Conservation (phyloP, 2,329 filamentous ascomycete species). For the Teratosphaeria viscida region DNA sequence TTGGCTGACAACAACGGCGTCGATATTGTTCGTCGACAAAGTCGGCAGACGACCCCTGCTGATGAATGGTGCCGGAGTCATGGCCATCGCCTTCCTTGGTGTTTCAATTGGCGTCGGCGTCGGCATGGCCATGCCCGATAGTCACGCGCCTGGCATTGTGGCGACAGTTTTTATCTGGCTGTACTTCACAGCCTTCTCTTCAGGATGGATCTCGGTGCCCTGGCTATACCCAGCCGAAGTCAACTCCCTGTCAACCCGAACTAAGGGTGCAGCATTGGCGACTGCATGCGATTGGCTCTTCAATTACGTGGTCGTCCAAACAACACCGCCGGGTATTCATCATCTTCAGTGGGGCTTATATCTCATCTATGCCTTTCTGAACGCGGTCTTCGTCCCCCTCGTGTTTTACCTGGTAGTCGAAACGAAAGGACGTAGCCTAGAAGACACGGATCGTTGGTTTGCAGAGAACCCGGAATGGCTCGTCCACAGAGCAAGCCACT, state of each 20-base stretch:
- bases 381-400: conserved; percentile 38
- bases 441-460: conserved; percentile 16
- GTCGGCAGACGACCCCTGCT: conserved; percentile 39
- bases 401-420: conserved; percentile 49
- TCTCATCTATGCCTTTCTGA: conserved; percentile 17
- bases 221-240: conserved; percentile 22
- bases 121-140: conserved; percentile 28
- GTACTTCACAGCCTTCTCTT: conserved; percentile 59
- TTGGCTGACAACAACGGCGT: conserved; percentile 44
- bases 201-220: conserved; percentile 31
- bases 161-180: conserved; percentile 55
- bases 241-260: conserved; percentile 43
- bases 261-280: conserved; percentile 44
- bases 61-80: conserved; percentile 29
- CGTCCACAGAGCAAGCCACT: conserved; percentile 11
- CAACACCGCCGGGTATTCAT: conserved; percentile 13
- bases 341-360: conserved; percentile 19
- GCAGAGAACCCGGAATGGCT: conserved; percentile 10
- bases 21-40: conserved; percentile 54
- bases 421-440: conserved; percentile 11
- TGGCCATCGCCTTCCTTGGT: conserved; percentile 33
- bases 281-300: conserved; percentile 35
- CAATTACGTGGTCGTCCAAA: conserved; percentile 32
- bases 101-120: conserved; percentile 14
- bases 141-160: conserved; percentile 26